These are phyloP conservation scores for Neocallimastix lanati DNA, from an alignment of 192 early-diverging fungal species.

Conservation along the genomic window DNA sequence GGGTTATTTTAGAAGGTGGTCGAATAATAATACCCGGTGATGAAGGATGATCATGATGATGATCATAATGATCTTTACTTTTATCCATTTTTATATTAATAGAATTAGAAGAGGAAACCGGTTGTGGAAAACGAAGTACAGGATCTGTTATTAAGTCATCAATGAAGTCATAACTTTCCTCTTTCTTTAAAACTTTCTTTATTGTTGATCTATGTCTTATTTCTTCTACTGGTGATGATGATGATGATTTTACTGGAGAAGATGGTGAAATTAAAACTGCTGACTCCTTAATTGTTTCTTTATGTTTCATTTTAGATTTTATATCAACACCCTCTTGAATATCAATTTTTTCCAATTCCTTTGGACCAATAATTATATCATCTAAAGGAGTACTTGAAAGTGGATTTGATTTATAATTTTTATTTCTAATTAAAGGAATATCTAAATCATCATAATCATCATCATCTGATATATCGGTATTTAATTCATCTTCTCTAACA, in stretches of 20 bases:
- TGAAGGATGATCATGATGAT: neutral
- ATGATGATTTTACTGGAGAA: no score
- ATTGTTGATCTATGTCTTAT: neutral
- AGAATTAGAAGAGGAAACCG: neutral
- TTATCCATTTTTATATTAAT: neutral
- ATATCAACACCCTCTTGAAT: neutral
- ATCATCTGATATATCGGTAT: neutral
- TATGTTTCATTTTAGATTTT: no score
- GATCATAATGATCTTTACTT: neutral
- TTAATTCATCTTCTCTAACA: neutral
- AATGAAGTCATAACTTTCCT: neutral
- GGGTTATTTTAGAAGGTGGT: neutral
- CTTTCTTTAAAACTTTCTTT: neutral
- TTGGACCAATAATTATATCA: neutral
- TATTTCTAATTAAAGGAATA: neutral
- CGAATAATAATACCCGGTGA: neutral
- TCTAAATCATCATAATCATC: neutral
- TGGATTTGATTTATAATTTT: neutral
- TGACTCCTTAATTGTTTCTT: no score
- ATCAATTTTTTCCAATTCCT: neutral
- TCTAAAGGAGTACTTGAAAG: neutral
- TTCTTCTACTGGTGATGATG: no score
- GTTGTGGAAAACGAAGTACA: neutral
- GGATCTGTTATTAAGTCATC: neutral
- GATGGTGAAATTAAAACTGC: no score